Evolutionary conservation across 345 rosid genomes (phyloP).

Genomic region (Eucalyptus cloeziana): DNA sequence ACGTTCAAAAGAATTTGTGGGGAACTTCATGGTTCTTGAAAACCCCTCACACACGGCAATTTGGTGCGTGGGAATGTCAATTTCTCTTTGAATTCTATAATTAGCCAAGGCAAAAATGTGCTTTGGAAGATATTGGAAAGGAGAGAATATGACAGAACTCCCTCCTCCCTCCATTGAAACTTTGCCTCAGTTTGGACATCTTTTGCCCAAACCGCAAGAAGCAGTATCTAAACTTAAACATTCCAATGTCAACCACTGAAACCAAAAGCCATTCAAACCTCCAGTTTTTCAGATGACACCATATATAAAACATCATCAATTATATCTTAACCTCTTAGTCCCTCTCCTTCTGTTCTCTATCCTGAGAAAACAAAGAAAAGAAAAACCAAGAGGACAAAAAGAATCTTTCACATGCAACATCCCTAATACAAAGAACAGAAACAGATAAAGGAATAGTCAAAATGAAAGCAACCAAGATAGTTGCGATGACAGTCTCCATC

Average conservation of each 20-base stretch:
- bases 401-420: background rate
- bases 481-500: constrained; percentile 5
- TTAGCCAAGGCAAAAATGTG: background rate
- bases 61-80: background rate
- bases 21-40: background rate
- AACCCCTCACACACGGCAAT: background rate
- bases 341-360: background rate
- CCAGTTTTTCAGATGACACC: background rate
- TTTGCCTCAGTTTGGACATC: background rate
- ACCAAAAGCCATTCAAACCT: background rate
- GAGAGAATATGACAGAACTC: background rate
- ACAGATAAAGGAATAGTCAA: background rate
- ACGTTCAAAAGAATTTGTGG: background rate
- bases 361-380: background rate
- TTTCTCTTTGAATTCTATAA: background rate
- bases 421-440: background rate
- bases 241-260: background rate
- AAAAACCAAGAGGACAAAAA: background rate
- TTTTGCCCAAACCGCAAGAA: background rate
- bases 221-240: background rate
- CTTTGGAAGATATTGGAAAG: background rate
- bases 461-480: background rate
- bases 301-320: background rate
- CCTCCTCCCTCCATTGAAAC: background rate
- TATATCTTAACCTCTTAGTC: background rate